A percentile compares a stretch with the other conserved stretches of the same genome.
Conservation (phyloP, 1,284 basidiomycete genomes). For the Ceratobasidium sp. region DNA sequence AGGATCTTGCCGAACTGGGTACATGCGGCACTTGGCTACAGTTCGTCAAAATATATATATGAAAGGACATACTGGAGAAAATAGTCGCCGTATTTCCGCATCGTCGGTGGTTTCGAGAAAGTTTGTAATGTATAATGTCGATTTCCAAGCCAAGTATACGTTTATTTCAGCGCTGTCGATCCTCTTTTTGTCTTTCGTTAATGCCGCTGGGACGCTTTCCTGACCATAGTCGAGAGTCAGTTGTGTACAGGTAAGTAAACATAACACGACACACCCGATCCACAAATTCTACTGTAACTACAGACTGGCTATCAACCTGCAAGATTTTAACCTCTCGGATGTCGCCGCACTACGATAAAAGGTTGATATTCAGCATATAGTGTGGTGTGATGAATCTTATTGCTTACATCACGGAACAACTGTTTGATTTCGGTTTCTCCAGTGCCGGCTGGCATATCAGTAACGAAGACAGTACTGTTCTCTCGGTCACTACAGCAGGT, state of each 20-base stretch:
- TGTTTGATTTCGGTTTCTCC: constrained; percentile 75
- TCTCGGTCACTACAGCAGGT: constrained; percentile 85
- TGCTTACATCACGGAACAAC: constrained; percentile 88
- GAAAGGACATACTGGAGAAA: constrained; percentile 74
- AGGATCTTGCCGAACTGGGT: constrained; percentile 88
- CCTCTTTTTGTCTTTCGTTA: constrained; percentile 94
- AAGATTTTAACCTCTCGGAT: constrained; percentile 86
- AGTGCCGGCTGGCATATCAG: constrained; percentile 72
- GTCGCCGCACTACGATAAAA: constrained; percentile 77
- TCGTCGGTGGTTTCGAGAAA: constrained; percentile 93
- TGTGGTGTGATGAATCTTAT: background rate
- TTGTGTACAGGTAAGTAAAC: background rate
- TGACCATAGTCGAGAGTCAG: constrained; percentile 54
- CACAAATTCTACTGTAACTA: constrained; percentile 86
- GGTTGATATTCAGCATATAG: background rate
- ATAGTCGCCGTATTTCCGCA: constrained; percentile 78
- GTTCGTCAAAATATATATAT: constrained; percentile 4
- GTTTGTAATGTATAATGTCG: constrained; percentile 97
- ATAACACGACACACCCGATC: constrained; percentile 66
- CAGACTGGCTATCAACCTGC: constrained; percentile 62
- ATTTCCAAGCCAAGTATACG: constrained; percentile 93
- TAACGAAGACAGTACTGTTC: constrained; percentile 92
- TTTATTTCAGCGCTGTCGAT: constrained; percentile 79
- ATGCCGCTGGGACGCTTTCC: constrained; percentile 86
- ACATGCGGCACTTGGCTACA: constrained; percentile 9